phyloP scores from a whole-genome alignment of 2,329 filamentous ascomycete genomes.

The Penicillium polonicum region DNA sequence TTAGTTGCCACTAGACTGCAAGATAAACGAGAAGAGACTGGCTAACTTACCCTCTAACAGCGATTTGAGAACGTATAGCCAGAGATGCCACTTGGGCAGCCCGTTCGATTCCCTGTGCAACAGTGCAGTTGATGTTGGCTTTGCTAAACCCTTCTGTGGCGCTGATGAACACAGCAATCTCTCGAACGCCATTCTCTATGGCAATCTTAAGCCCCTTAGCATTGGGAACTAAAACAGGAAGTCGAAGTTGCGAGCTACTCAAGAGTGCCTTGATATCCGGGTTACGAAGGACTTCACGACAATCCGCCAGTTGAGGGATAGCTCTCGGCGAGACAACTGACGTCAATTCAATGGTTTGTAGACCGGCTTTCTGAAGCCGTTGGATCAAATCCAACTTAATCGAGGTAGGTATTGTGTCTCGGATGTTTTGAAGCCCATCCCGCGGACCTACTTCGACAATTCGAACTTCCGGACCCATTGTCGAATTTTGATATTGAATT shows the following conservation, averaged over 20 bases:
- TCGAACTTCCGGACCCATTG: slow-evolving; percentile 36
- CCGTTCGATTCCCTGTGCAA: slow-evolving; percentile 38
- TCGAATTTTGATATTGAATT: no score
- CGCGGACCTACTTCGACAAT: slow-evolving; percentile 82
- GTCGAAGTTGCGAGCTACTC: slow-evolving; percentile 14
- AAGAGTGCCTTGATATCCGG: slow-evolving; percentile 55
- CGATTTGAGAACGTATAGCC: slow-evolving; percentile 30
- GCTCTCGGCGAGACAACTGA: slow-evolving; percentile 82
- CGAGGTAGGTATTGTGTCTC: slow-evolving; percentile 64
- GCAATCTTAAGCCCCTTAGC: slow-evolving; percentile 57
- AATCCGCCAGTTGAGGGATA: slow-evolving; percentile 68
- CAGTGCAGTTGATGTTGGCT: slow-evolving; percentile 44
- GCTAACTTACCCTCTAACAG: slow-evolving; percentile 34
- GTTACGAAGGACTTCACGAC: slow-evolving; percentile 25
- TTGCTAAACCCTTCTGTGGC: slow-evolving; percentile 46
- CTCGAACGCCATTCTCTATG: slow-evolving; percentile 37
- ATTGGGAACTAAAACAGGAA: slow-evolving; percentile 45
- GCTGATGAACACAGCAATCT: slow-evolving; percentile 45
- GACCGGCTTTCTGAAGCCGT: slow-evolving; percentile 64
- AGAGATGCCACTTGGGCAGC: slow-evolving; percentile 33
- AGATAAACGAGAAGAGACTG: no score
- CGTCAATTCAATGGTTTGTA: slow-evolving; percentile 74
- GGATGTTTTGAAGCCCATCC: slow-evolving; percentile 86
- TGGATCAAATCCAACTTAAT: slow-evolving; percentile 77
- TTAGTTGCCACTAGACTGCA: no score